These are phyloP conservation scores for Escallonia rubra DNA, from an alignment of 129 eudicot species.

Conservation along the genomic window DNA sequence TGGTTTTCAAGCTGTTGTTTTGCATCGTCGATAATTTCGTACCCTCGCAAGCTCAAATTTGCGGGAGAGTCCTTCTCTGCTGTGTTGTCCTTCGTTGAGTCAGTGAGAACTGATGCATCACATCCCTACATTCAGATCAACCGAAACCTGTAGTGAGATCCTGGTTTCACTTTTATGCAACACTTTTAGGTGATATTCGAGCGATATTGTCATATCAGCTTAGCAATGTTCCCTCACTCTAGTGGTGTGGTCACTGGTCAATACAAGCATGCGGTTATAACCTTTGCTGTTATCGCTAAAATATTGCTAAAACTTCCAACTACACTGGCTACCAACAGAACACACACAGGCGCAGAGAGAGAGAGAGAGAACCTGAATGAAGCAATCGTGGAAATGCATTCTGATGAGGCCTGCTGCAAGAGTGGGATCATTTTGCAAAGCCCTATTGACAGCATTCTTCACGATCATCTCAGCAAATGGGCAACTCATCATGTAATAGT, in stretches of 20 bases:
- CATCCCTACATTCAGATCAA: constrained; percentile 49
- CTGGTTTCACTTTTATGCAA: too few relatives aligned
- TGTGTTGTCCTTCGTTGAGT: constrained; percentile 73
- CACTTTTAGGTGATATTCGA: too few relatives aligned
- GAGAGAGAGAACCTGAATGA: constrained; percentile 48
- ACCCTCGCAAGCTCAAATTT: constrained; percentile 84
- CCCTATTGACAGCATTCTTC: constrained; percentile 54
- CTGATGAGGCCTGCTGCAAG: constrained; percentile 82
- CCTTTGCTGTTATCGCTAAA: background rate
- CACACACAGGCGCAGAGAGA: background rate
- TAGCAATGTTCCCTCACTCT: too few relatives aligned
- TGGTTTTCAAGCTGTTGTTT: constrained; percentile 54
- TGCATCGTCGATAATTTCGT: constrained; percentile 72
- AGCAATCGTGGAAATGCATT: constrained; percentile 97
- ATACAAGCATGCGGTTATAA: too few relatives aligned
- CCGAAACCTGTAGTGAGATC: too few relatives aligned
- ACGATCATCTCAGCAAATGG: constrained; percentile 54
- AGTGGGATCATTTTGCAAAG: constrained; percentile 69
- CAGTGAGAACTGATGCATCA: constrained; percentile 77
- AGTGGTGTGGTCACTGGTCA: too few relatives aligned
- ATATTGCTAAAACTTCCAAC: too few relatives aligned
- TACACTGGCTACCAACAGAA: background rate
- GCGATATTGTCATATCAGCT: too few relatives aligned
- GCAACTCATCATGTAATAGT: constrained; percentile 61
- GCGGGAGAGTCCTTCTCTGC: constrained; percentile 99